Evolutionary conservation across 805 yeast genomes (phyloP).

Genomic region (Kodamaea lidongshanica): DNA sequence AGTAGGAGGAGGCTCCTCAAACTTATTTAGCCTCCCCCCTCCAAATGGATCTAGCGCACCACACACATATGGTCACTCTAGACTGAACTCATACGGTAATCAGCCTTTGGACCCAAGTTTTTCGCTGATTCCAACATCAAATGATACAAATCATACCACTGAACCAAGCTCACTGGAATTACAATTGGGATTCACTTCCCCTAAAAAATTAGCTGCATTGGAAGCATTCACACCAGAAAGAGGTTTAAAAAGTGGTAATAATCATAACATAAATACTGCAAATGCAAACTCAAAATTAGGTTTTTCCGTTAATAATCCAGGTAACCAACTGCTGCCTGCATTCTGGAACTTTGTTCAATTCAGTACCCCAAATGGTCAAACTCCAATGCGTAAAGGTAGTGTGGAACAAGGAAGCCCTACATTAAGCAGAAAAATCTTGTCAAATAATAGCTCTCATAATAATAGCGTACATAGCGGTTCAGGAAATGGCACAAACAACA

Average conservation of each 20-base stretch:
- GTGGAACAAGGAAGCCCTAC: constrained; percentile 40
- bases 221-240: constrained; percentile 43
- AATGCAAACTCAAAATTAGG: constrained; percentile 10
- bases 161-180: constrained; percentile 27
- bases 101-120: constrained; percentile 7
- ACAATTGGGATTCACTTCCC: constrained; percentile 35
- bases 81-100: constrained; percentile 21
- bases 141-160: constrained; percentile 14
- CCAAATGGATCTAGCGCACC: constrained; percentile 18
- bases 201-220: constrained; percentile 36
- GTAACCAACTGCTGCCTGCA: constrained; percentile 72
- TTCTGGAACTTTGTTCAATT: constrained; percentile 90
- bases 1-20: constrained; percentile 19
- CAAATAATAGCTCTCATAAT: constrained; percentile 1
- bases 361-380: constrained; percentile 41
- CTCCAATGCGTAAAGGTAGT: constrained; percentile 34
- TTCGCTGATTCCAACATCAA: constrained; percentile 11
- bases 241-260: constrained; percentile 24
- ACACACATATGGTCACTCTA: constrained; percentile 21
- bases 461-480: constrained; percentile 4
- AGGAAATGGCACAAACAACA: not conserved
- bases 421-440: constrained; percentile 21
- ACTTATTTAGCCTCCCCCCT: constrained; percentile 29
- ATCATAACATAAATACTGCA: constrained; percentile 17
- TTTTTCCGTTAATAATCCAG: constrained; percentile 20